These are phyloP conservation scores for Phytophthora ramorum DNA, from an alignment of 352 stramenopile genomes.

Conservation along the genomic window DNA sequence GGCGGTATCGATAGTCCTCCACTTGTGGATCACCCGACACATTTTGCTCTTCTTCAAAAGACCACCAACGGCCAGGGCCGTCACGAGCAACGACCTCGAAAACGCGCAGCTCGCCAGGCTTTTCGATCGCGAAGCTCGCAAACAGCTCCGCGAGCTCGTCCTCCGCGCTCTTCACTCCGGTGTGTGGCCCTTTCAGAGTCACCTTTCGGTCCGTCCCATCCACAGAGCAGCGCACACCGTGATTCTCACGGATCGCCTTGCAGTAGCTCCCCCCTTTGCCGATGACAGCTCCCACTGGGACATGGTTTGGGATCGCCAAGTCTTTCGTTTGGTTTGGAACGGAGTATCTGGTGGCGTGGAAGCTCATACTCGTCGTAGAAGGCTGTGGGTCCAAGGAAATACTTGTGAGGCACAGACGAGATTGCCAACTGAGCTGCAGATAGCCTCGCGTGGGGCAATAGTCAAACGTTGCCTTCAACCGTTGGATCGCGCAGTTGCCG, in stretches of 20 bases:
- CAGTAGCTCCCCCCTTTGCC: constrained; percentile 47
- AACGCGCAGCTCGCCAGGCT: constrained; percentile 13
- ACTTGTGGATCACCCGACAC: constrained; percentile 20
- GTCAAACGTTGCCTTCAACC: constrained; percentile 2
- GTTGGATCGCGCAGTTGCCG: background rate
- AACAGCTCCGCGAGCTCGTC: constrained; percentile 40
- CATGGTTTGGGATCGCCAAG: constrained; percentile 39
- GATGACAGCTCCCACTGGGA: constrained; percentile 52
- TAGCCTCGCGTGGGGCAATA: background rate
- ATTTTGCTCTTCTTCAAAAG: constrained; percentile 32
- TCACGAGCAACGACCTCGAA: constrained; percentile 38
- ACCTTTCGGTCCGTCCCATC: constrained; percentile 33
- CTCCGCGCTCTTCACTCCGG: constrained; percentile 21
- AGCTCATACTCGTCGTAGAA: constrained; percentile 19
- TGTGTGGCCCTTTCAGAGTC: constrained; percentile 29
- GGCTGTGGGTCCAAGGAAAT: background rate
- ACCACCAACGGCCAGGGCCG: constrained; percentile 32
- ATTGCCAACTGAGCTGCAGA: constrained; percentile 19
- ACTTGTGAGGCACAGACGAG: background rate
- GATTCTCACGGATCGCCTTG: constrained; percentile 34
- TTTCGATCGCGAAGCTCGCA: constrained; percentile 16
- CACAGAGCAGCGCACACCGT: constrained; percentile 41
- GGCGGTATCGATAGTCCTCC: constrained; percentile 27
- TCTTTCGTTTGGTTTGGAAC: constrained; percentile 18
- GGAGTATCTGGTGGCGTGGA: background rate